These are phyloP conservation scores for Phytophthora cryptogea DNA, from an alignment of 352 stramenopile genomes.

Conservation along the genomic window DNA sequence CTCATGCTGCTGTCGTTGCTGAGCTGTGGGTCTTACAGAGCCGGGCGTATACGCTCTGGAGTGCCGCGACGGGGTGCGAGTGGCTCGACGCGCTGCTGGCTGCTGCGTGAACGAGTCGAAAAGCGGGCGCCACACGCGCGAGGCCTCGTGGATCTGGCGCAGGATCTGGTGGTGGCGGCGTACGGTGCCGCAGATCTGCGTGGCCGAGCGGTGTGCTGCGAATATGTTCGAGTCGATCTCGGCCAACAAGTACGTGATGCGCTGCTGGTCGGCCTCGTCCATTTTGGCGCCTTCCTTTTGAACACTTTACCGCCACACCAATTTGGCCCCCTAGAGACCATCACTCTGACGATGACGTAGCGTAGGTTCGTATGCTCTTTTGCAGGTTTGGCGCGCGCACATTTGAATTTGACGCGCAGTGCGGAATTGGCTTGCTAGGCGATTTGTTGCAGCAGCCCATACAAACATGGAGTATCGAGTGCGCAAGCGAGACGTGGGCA, in stretches of 20 bases:
- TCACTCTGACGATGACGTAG: slow-evolving; percentile 12
- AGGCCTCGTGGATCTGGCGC: slow-evolving; percentile 71
- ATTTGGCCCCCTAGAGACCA: slow-evolving; percentile 7
- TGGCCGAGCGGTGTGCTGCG: slow-evolving; percentile 74
- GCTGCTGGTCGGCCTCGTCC: slow-evolving; percentile 79
- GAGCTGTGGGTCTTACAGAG: slow-evolving; percentile 12
- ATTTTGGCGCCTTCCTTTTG: slow-evolving; percentile 46
- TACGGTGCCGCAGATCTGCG: slow-evolving; percentile 74
- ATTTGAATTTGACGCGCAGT: slow-evolving; percentile 33
- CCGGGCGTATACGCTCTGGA: slow-evolving; percentile 32
- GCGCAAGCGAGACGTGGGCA: slow-evolving; percentile 45
- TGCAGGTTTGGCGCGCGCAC: slow-evolving; percentile 2
- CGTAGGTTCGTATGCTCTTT: not conserved
- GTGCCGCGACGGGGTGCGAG: slow-evolving; percentile 48
- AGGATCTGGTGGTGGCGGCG: slow-evolving; percentile 78
- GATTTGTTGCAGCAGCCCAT: slow-evolving; percentile 12
- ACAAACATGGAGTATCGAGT: slow-evolving; percentile 57
- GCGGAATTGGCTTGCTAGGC: slow-evolving; percentile 25
- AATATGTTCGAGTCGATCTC: slow-evolving; percentile 88
- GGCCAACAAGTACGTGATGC: slow-evolving; percentile 83
- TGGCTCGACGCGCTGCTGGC: slow-evolving; percentile 40
- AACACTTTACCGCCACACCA: slow-evolving; percentile 21
- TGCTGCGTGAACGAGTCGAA: slow-evolving; percentile 74
- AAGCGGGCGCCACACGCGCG: slow-evolving; percentile 76
- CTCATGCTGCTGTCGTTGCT: slow-evolving; percentile 3